These are phyloP conservation scores for Calophaca sinica DNA, from an alignment of 306 rosid genomes.

Conservation along the genomic window DNA sequence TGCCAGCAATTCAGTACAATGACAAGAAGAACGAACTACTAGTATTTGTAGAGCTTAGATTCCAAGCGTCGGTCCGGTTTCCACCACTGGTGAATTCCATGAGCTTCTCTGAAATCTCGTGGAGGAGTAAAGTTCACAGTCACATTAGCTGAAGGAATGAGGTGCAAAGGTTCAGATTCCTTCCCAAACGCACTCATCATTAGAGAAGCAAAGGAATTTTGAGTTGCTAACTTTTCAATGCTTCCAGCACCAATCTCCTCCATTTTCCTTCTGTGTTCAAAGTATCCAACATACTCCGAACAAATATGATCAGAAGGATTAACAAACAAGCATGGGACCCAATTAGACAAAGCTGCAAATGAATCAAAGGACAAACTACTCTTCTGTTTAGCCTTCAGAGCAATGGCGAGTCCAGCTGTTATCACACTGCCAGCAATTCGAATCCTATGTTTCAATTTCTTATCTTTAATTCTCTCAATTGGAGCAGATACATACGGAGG, in stretches of 20 bases:
- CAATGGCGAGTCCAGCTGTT: constrained; percentile 80
- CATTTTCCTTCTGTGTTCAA: constrained; percentile 86
- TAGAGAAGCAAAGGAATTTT: constrained; percentile 73
- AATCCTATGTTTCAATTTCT: constrained; percentile 72
- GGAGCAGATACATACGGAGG: constrained; percentile 88
- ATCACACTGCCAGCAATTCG: constrained; percentile 77
- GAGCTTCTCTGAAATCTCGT: constrained; percentile 72
- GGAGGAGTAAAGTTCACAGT: constrained; percentile 56
- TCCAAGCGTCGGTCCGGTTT: constrained; percentile 57
- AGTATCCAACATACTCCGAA: constrained; percentile 85
- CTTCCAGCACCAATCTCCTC: constrained; percentile 81
- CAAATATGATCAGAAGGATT: constrained; percentile 79
- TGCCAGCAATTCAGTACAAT: not conserved
- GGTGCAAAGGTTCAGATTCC: constrained; percentile 79
- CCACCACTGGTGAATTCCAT: constrained; percentile 99
- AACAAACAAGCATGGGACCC: constrained; percentile 84
- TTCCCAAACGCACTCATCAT: constrained; percentile 71
- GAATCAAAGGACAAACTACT: constrained; percentile 53
- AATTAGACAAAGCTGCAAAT: constrained; percentile 67
- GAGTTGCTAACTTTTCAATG: constrained; percentile 84
- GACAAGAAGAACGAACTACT: constrained; percentile 20
- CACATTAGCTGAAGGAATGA: constrained; percentile 85
- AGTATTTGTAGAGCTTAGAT: constrained; percentile 62
- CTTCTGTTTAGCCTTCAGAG: constrained; percentile 61
- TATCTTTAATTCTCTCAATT: constrained; percentile 75